Evolutionary conservation across 257 asterid genomes (phyloP), one percentile per base, ranked within the genome.

Genomic region (Leptodermis oblonga): DNA sequence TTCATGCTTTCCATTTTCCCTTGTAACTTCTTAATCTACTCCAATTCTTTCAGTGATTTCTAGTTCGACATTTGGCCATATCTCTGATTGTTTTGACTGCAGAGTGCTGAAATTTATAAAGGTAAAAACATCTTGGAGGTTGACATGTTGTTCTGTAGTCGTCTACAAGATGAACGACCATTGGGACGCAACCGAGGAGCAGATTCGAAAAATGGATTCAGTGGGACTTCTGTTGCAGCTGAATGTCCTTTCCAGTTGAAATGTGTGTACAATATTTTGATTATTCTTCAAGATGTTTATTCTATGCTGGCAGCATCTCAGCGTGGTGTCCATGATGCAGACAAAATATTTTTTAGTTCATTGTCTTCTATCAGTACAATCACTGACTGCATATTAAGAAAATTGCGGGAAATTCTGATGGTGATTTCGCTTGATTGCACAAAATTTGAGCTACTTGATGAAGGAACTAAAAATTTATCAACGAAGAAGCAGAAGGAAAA

Each of bases 401-500:
- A 86, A 75, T 56, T 91, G 78, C 94, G 99, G 73, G 97, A 82
- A 59, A 62, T 89, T 58, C 90, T 94, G 70, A 85, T 91, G 95
- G 81, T 81, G 79, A 70, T 91, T 79, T 94, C 97, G 1, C 96
- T 88, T 71, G 97, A 94, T 81, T 94, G 91, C 78, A 89, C 99
- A 66, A 94, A 87, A 79, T 65, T 80, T 75, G 99, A 94, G 90
- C 85, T 94, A 73, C 88, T 94, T 23, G 92, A 80, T 68, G 97
- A 86, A 65, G 96, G 83, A 77, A 79, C 67, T 71, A 51, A 41
- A 69, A 83, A 80, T 17, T 68, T 88, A 68, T 66, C 68, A 31
- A 60, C 72, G 58, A 82, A 78, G 77, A 88, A 85, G 73, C 77
- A 69, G 48, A 87, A 84, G 75, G 96, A 86, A 80, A 87, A 80